Evolutionary conservation across 75 land plant species (phyloP), one percentile per base, ranked within the genome.

Genomic region (Isoetes taiwanensis): DNA sequence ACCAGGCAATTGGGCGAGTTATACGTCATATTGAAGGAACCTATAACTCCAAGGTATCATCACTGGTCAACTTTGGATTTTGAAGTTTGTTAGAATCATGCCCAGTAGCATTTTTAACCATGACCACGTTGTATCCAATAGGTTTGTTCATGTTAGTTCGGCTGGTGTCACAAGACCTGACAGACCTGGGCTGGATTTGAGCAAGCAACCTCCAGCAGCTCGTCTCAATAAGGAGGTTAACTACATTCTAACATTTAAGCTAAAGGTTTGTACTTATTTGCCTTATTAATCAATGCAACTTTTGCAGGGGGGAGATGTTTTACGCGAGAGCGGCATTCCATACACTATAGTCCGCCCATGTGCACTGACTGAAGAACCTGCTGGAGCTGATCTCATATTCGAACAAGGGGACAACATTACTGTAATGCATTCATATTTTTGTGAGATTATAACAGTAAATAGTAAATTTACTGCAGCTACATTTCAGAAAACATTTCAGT

Each of bases 401-500:
- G 96, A 89, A 23, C 99, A 94, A 54, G 99, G 99, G 16, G 99
- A 94, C 63, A 85, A 94, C 52, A 89, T 89, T 20, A 94, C 91
- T 67, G 95, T 88, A 73, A n/a, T n/a, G n/a, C n/a, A n/a, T n/a
- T n/a, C n/a, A n/a, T n/a, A n/a, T n/a, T n/a, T n/a, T n/a, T n/a
- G n/a, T n/a, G n/a, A n/a, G n/a, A n/a, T n/a, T n/a, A n/a, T n/a
- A n/a, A n/a, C n/a, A n/a, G n/a, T n/a, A n/a, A n/a, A n/a, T n/a
- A n/a, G n/a, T n/a, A n/a, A n/a, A n/a, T n/a, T n/a, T n/a, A n/a
- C n/a, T n/a, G n/a, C n/a, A n/a, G n/a, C n/a, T n/a, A n/a, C n/a
- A n/a, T n/a, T n/a, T n/a, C n/a, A n/a, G n/a, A n/a, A n/a, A n/a
- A n/a, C n/a, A n/a, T n/a, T n/a, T n/a, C n/a, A n/a, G n/a, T n/a